phyloP scores from a whole-genome alignment of 2,329 filamentous ascomycete genomes.

The Aspergillus candidus region DNA sequence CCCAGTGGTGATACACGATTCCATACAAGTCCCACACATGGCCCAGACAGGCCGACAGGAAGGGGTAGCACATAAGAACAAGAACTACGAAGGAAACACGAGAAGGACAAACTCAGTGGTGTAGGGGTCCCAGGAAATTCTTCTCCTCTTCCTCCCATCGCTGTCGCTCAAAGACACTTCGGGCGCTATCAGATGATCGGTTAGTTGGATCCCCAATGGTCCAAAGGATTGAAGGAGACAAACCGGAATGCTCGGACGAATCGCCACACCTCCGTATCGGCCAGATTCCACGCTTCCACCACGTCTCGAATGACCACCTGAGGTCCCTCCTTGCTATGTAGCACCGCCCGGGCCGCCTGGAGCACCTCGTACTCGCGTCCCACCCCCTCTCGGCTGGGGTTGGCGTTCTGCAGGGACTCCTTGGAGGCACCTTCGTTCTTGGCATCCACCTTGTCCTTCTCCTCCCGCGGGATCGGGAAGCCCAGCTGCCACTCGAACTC shows the following conservation, averaged over 20 bases:
- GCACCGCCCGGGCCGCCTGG: constrained; percentile 45
- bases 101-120: constrained; percentile 11
- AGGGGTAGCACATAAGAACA: background rate
- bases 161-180: constrained; percentile 50
- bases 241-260: constrained; percentile 55
- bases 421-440: constrained; percentile 29
- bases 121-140: constrained; percentile 45
- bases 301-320: constrained; percentile 38
- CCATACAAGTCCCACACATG: background rate
- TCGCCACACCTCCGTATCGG: constrained; percentile 59
- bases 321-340: constrained; percentile 35
- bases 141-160: constrained; percentile 58
- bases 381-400: constrained; percentile 34
- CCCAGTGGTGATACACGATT: no score
- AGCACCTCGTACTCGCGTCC: constrained; percentile 43
- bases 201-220: background rate
- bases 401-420: constrained; percentile 32
- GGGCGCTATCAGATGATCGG: constrained; percentile 36
- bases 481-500: constrained; percentile 87
- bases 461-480: constrained; percentile 63
- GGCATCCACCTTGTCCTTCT: constrained; percentile 35
- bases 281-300: constrained; percentile 52
- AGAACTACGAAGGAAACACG: background rate
- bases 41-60: background rate
- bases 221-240: constrained; percentile 9